A percentile compares a stretch with the other conserved stretches of the same genome.
phyloP scores from a whole-genome alignment of 1,284 basidiomycete species.

The Bondarzewia mesenterica region DNA sequence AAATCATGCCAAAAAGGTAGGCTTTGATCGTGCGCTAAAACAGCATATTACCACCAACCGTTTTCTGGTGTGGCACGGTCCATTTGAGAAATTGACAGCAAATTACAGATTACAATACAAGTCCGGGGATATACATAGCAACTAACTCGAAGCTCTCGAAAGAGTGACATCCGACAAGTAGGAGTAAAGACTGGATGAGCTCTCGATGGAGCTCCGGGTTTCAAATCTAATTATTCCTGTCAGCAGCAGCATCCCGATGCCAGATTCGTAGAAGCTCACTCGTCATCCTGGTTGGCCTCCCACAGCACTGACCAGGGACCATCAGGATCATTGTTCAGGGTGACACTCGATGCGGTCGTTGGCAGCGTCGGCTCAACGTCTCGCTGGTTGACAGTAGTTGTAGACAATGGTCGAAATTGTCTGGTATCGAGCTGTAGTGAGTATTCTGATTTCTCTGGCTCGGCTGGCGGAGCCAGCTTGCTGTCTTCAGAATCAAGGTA shows the following conservation, averaged over 20 bases:
- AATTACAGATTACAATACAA: too few species aligned
- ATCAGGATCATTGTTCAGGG: neutral
- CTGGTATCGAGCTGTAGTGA: too few species aligned
- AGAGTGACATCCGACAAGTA: neutral
- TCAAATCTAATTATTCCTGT: too few species aligned
- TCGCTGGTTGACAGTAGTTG: neutral
- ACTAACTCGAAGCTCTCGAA: neutral
- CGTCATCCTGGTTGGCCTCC: neutral
- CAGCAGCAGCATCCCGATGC: too few species aligned
- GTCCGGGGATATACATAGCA: too few species aligned
- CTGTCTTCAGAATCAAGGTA: neutral
- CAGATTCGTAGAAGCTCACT: neutral
- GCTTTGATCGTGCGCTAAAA: too few species aligned
- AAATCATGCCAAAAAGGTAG: too few species aligned
- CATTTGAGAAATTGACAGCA: too few species aligned
- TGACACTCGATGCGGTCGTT: neutral
- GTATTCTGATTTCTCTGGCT: neutral
- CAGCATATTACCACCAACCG: too few species aligned
- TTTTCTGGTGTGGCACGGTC: too few species aligned
- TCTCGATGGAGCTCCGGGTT: neutral
- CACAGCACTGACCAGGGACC: neutral
- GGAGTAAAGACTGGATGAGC: neutral
- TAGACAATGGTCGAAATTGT: too few species aligned
- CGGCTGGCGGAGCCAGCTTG: neutral
- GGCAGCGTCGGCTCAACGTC: neutral